A percentile compares a stretch with the other conserved stretches of the same genome.
Conservation (phyloP, 371 early-diverging fungal species). For the Mucor velutinosus region DNA sequence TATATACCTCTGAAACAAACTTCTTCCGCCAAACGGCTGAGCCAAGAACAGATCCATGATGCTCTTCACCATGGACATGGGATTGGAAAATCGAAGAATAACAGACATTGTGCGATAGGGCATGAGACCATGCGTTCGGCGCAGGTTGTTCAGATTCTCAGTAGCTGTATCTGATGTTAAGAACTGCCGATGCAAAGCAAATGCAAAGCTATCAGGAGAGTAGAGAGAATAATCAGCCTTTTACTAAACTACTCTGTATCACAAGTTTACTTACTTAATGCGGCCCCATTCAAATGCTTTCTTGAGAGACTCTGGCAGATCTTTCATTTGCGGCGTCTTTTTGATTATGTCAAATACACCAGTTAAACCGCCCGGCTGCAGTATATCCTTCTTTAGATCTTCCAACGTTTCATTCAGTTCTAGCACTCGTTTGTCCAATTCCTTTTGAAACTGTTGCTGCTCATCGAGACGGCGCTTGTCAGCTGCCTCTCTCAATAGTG, state of each 20-base stretch:
- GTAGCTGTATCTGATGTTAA: slow-evolving; percentile 61
- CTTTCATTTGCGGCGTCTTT: slow-evolving; percentile 34
- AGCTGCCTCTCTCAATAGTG: slow-evolving; percentile 31
- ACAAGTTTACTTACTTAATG: slow-evolving; percentile 38
- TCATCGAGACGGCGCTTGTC: slow-evolving; percentile 50
- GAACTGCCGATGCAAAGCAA: slow-evolving; percentile 60
- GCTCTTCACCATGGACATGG: slow-evolving; percentile 64
- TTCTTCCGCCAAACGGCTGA: slow-evolving; percentile 67
- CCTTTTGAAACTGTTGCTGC: slow-evolving; percentile 42
- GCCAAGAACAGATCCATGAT: slow-evolving; percentile 66
- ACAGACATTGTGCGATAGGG: slow-evolving; percentile 62
- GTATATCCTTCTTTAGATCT: slow-evolving; percentile 52
- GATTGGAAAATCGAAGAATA: slow-evolving; percentile 62
- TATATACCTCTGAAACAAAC: slow-evolving; percentile 60
- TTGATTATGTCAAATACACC: slow-evolving; percentile 46
- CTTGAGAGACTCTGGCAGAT: slow-evolving; percentile 55
- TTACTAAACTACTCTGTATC: background rate
- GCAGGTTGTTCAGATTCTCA: slow-evolving; percentile 55
- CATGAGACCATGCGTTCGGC: slow-evolving; percentile 58
- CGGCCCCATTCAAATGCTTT: slow-evolving; percentile 67
- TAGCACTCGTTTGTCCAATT: slow-evolving; percentile 54
- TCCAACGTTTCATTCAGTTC: slow-evolving; percentile 55
- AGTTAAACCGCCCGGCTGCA: slow-evolving; percentile 57
- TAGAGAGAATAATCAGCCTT: background rate
- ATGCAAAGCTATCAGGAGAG: slow-evolving; percentile 54